phyloP scores from a whole-genome alignment of 768 basidiomycete species.

The Pisolithus marmoratus region DNA sequence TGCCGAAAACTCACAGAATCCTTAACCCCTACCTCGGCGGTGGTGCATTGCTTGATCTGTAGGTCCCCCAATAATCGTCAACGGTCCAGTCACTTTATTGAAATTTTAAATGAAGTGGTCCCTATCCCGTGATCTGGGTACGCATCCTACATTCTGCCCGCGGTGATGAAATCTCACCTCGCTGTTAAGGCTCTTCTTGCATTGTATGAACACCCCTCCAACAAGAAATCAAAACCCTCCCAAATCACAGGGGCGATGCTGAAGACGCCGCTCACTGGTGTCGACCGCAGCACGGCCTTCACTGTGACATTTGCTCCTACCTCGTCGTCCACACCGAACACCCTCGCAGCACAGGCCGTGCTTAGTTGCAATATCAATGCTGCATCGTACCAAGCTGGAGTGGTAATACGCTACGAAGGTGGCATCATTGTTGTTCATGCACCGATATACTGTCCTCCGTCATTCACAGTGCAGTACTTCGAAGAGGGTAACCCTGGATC shows the following conservation, averaged over 20 bases:
- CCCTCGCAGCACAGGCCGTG: slow-evolving; percentile 64
- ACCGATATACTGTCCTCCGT: slow-evolving; percentile 63
- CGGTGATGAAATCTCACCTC: slow-evolving; percentile 8
- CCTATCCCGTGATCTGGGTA: slow-evolving; percentile 80
- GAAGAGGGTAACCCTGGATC: slow-evolving; percentile 39
- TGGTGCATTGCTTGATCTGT: slow-evolving; percentile 82
- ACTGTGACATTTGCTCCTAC: slow-evolving; percentile 59
- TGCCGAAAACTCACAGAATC: slow-evolving; percentile 67
- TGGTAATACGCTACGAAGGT: slow-evolving; percentile 67
- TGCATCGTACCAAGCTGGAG: slow-evolving; percentile 42
- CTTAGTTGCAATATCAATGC: slow-evolving; percentile 64
- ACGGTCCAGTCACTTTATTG: slow-evolving; percentile 1
- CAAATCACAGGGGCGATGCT: slow-evolving; percentile 65
- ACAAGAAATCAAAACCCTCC: slow-evolving; percentile 52
- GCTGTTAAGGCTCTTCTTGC: slow-evolving; percentile 61
- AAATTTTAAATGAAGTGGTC: slow-evolving; percentile 45
- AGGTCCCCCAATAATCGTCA: slow-evolving; percentile 22
- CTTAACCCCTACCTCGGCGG: slow-evolving; percentile 77
- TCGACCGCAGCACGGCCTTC: slow-evolving; percentile 75
- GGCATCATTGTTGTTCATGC: slow-evolving; percentile 60
- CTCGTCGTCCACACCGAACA: slow-evolving; percentile 27
- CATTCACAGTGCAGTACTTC: slow-evolving; percentile 60
- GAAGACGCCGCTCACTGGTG: slow-evolving; percentile 70
- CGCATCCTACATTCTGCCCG: slow-evolving; percentile 10
- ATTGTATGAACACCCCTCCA: slow-evolving; percentile 75